Base-by-base conservation (phyloP, 495 filamentous ascomycete species). In the Xylaria flabelliformis region DNA sequence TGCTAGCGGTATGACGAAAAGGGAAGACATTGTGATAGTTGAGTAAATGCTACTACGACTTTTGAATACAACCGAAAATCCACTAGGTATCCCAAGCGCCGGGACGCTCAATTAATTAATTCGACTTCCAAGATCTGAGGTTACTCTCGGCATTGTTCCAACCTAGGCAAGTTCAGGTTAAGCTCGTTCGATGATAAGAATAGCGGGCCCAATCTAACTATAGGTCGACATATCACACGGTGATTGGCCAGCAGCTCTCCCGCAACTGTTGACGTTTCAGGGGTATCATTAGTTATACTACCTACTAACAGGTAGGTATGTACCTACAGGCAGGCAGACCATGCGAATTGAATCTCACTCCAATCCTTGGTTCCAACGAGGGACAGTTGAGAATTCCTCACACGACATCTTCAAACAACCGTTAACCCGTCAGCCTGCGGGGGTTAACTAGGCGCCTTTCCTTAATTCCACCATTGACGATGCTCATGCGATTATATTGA, bases 11-110 rank as follows among this genome's bases (percentile, higher is more conserved):
- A 50, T 64, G 41, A 70, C 72, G 55, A 76, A 51, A 24, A 70
- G 42, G 41, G 19, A 67, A 24, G 77, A 76, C 77, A 79, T 50
- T 46, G 42, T 46, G 15, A 46, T 17, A 15, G 63, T 56, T 42
- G 26, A 7, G 42, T 53, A 10, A 17, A 19, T n/a, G 56, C 17
- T 59, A 13, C 34, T 59, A 13, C 34, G 32, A 64, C 29, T 29
- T 46, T 13, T n/a, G n/a, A 9, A 15, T 15, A 46, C 6, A 46
- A 21, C n/a, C 21, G 46, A 64, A 48, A 29, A 36, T 39, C 64
- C 64, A 66, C 64, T 29, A n/a, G n/a, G n/a, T 53, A 44, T 44
- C 59, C 19, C 59, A 34, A 39, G 56, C 56, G 56, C 56, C 17
- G 26, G 17, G 55, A 58, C 34, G 34, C n/a, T n/a, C n/a, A 29